Conservation (phyloP, 2,329 filamentous ascomycete genomes). For the Talaromyces funiculosus region DNA sequence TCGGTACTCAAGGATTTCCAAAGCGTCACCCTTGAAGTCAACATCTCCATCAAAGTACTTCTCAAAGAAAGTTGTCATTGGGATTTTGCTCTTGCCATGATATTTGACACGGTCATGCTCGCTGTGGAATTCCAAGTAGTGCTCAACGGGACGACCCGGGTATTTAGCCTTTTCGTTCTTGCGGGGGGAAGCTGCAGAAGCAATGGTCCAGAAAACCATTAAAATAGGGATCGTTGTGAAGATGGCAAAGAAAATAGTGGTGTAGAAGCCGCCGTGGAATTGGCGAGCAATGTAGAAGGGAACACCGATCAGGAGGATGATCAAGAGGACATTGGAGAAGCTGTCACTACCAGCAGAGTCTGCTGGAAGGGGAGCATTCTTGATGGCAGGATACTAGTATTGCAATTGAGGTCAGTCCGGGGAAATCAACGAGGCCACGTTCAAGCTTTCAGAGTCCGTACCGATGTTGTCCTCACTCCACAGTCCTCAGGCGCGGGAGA, state of each 20-base stretch:
- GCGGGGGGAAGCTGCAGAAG: slow-evolving; percentile 76
- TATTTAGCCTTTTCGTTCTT: slow-evolving; percentile 87
- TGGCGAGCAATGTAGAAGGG: slow-evolving; percentile 80
- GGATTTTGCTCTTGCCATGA: slow-evolving; percentile 46
- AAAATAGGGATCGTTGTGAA: slow-evolving; percentile 75
- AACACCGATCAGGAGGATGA: slow-evolving; percentile 62
- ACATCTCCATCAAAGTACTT: slow-evolving; percentile 96
- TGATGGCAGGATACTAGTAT: slow-evolving; percentile 75
- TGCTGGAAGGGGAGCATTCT: slow-evolving; percentile 89
- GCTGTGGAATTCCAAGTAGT: slow-evolving; percentile 60
- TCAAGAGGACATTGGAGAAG: slow-evolving; percentile 79
- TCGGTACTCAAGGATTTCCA: slow-evolving; percentile 86
- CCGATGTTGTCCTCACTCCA: slow-evolving; percentile 57
- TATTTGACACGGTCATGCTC: slow-evolving; percentile 44
- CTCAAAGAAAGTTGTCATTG: slow-evolving; percentile 81
- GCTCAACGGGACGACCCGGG: slow-evolving; percentile 80
- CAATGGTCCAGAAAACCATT: slow-evolving; percentile 71
- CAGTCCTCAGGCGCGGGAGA: slow-evolving; percentile 50
- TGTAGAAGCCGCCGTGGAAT: slow-evolving; percentile 78
- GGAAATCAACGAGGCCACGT: slow-evolving; percentile 5
- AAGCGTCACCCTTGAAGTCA: slow-evolving; percentile 87
- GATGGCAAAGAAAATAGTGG: slow-evolving; percentile 77
- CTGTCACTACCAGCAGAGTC: slow-evolving; percentile 76
- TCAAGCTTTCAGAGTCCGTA: slow-evolving; percentile 33
- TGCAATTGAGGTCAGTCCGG: neutral